Percentiles rank a stretch among this genome's conserved stretches.
These are phyloP conservation scores for Lanmaoa pseudosensibilis DNA, from an alignment of 768 basidiomycete species.

Conservation along the genomic window DNA sequence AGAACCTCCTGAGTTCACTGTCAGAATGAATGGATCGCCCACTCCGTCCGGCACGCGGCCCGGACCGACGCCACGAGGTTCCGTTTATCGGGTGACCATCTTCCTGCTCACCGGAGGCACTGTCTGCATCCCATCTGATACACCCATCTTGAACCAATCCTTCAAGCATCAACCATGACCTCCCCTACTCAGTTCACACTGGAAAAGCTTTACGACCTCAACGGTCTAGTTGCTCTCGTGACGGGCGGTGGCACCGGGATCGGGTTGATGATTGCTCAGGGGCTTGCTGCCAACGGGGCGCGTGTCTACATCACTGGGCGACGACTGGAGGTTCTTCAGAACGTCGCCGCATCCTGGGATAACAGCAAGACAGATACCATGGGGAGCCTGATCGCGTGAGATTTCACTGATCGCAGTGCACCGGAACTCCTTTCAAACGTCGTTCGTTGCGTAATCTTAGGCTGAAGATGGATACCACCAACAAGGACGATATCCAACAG, in stretches of 20 bases:
- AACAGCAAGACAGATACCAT: constrained; percentile 34
- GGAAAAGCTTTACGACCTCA: constrained; percentile 47
- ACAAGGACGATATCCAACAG: constrained; percentile 60
- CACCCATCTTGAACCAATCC: not conserved
- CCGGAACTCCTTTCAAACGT: not conserved
- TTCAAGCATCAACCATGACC: constrained; percentile 21
- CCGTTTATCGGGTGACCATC: not conserved
- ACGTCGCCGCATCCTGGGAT: constrained; percentile 50
- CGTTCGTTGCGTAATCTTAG: constrained; percentile 34
- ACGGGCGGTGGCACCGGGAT: constrained; percentile 54
- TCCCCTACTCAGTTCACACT: constrained; percentile 23
- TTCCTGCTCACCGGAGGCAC: not conserved
- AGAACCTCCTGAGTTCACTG: not conserved
- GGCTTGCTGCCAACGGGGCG: constrained; percentile 74
- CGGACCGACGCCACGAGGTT: not conserved
- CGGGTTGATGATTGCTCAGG: constrained; percentile 66
- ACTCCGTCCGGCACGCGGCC: not conserved
- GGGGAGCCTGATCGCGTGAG: constrained; percentile 62
- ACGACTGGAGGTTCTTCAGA: constrained; percentile 62
- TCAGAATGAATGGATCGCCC: not conserved
- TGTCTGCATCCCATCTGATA: too few species aligned
- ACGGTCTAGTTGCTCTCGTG: constrained; percentile 54
- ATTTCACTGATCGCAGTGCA: constrained; percentile 1
- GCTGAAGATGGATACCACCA: constrained; percentile 69
- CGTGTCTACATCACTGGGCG: constrained; percentile 80